Conservation (phyloP, 495 filamentous ascomycete genomes). For the Staphylotrichum longicolle region DNA sequence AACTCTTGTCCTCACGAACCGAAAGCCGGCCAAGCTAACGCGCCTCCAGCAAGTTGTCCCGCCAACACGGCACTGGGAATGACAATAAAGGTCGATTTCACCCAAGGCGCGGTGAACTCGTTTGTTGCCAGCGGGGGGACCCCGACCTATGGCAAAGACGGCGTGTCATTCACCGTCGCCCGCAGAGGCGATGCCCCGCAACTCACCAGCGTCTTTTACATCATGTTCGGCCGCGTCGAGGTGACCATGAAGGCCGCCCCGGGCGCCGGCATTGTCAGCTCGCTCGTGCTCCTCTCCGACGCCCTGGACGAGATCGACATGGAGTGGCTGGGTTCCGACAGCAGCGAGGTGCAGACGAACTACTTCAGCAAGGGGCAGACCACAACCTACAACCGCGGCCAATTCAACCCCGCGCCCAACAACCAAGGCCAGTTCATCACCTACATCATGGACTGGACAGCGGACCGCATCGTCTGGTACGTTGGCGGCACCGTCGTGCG, state of each 20-base stretch:
- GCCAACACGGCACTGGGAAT: slow-evolving; percentile 79
- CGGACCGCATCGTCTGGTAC: slow-evolving; percentile 73
- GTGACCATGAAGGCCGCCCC: slow-evolving; percentile 67
- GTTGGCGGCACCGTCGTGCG: slow-evolving; percentile 71
- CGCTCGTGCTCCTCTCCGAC: slow-evolving; percentile 83
- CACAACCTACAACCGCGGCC: slow-evolving; percentile 67
- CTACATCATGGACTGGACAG: slow-evolving; percentile 88
- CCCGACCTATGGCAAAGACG: slow-evolving; percentile 69
- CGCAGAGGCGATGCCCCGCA: slow-evolving; percentile 78
- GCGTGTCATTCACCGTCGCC: slow-evolving; percentile 81
- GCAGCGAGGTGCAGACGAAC: slow-evolving; percentile 74
- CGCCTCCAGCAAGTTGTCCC: slow-evolving; percentile 54
- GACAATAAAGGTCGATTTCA: slow-evolving; percentile 77
- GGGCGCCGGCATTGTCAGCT: slow-evolving; percentile 75
- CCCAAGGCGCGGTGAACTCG: slow-evolving; percentile 62
- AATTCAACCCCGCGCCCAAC: slow-evolving; percentile 61
- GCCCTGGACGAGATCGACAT: slow-evolving; percentile 93
- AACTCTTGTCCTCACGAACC: not conserved
- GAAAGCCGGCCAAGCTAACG: slow-evolving; percentile 6
- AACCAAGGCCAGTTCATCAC: slow-evolving; percentile 72
- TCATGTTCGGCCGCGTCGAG: slow-evolving; percentile 80
- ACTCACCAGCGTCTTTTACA: slow-evolving; percentile 72
- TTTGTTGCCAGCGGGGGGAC: slow-evolving; percentile 66
- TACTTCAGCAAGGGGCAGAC: slow-evolving; percentile 92
- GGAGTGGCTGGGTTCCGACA: slow-evolving; percentile 71